A percentile compares a stretch with the other conserved stretches of the same genome.
Conservation (phyloP, 2,329 filamentous ascomycete species). For the Colletotrichum neosansevieriae region DNA sequence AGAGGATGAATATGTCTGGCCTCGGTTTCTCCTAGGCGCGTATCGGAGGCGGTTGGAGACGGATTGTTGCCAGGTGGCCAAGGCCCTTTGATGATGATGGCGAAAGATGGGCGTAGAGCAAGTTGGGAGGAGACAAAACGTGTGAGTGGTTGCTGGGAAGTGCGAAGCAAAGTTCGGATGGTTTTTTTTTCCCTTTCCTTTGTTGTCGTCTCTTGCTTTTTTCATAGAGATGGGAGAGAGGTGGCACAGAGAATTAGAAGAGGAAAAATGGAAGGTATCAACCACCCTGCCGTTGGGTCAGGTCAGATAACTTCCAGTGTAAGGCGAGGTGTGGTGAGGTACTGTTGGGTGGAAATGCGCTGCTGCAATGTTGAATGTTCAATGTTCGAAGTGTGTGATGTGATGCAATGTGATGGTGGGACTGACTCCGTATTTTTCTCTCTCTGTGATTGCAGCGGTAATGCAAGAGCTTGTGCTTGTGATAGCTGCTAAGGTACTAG, state of each 20-base stretch:
- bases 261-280: background rate
- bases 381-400: too few relatives aligned
- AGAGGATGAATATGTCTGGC: background rate
- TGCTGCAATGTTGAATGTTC: too few relatives aligned
- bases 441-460: background rate
- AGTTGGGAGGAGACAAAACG: background rate
- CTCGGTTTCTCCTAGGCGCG: background rate
- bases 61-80: constrained; percentile 19
- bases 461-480: too few relatives aligned
- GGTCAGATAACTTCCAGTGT: background rate
- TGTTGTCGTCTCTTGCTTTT: background rate
- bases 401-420: constrained; percentile 19
- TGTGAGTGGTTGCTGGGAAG: constrained; percentile 10
- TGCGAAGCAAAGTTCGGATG: constrained; percentile 15
- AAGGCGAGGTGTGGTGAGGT: background rate
- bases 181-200: background rate
- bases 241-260: background rate
- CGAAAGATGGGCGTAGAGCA: background rate
- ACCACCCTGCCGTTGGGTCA: background rate
- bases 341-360: background rate
- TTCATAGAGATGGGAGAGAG: background rate
- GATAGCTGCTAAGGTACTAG: too few relatives aligned
- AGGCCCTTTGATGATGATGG: constrained; percentile 5
- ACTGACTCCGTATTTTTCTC: background rate
- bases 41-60: background rate